Percentiles rank a stretch among this genome's conserved stretches.
phyloP scores from a whole-genome alignment of 2,329 filamentous ascomycete species.

The Orbilia ellipsospora region DNA sequence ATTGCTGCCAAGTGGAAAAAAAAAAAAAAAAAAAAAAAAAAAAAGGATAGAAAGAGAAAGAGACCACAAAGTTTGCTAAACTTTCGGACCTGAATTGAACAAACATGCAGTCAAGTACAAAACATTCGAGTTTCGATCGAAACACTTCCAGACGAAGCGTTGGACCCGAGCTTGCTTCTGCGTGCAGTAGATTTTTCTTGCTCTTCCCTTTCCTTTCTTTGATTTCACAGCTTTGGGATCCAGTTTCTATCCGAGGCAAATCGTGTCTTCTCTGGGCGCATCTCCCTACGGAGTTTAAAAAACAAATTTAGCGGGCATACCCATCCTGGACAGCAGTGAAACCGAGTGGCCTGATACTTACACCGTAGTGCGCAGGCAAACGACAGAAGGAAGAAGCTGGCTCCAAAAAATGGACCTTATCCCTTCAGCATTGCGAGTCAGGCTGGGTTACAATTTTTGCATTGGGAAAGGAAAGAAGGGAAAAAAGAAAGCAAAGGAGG shows the following conservation, averaged over 20 bases:
- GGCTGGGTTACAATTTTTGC: slow-evolving; percentile 8
- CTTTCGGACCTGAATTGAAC: too few relatives aligned
- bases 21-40: too few relatives aligned
- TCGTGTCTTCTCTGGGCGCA: slow-evolving; percentile 15
- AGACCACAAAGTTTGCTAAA: too few relatives aligned
- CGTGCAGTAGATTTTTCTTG: slow-evolving; percentile 2
- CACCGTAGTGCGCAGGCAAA: slow-evolving; percentile 44
- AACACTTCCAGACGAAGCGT: too few relatives aligned
- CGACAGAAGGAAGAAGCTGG: slow-evolving; percentile 29
- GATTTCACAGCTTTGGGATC: background rate
- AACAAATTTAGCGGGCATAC: slow-evolving; percentile 18
- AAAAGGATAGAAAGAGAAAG: too few relatives aligned
- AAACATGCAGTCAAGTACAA: too few relatives aligned
- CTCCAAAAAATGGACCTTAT: slow-evolving; percentile 12
- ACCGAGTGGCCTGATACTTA: slow-evolving; percentile 55
- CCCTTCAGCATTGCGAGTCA: slow-evolving; percentile 50
- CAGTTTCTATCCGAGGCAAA: slow-evolving; percentile 30
- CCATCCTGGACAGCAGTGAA: slow-evolving; percentile 36
- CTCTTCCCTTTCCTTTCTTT: slow-evolving; percentile 8
- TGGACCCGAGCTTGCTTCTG: background rate
- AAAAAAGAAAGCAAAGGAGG: slow-evolving; percentile 20
- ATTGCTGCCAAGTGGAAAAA: too few relatives aligned
- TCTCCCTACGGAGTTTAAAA: slow-evolving; percentile 17
- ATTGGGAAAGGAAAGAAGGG: slow-evolving; percentile 10
- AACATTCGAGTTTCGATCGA: too few relatives aligned